phyloP scores from a whole-genome alignment of 768 basidiomycete species.

The Psilocybe subaeruginosa region DNA sequence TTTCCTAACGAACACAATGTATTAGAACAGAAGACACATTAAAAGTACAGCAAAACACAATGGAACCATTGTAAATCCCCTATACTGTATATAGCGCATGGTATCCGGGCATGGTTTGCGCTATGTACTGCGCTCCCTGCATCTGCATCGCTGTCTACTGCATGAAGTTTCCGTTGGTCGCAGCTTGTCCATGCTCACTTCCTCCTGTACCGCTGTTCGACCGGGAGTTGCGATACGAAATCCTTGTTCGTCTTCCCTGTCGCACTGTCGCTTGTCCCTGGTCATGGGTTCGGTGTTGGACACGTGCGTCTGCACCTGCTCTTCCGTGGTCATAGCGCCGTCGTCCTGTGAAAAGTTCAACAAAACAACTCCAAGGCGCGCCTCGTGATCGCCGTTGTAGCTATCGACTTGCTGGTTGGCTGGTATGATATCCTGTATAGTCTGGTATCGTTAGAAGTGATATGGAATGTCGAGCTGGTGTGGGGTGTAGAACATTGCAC shows the following conservation, averaged over 20 bases:
- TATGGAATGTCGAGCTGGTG: conserved; percentile 12
- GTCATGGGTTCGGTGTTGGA: conserved; percentile 58
- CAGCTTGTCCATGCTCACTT: conserved; percentile 14
- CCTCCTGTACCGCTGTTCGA: conserved; percentile 19
- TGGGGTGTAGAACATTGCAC: neutral
- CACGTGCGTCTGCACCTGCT: conserved; percentile 46
- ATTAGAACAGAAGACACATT: conserved; percentile 31
- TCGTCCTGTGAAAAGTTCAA: conserved; percentile 4
- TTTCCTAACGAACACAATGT: conserved; percentile 22
- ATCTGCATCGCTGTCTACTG: conserved; percentile 25
- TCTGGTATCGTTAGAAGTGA: conserved; percentile 10
- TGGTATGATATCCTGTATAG: conserved; percentile 11
- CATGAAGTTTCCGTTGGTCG: conserved; percentile 32
- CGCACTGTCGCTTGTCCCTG: conserved; percentile 76
- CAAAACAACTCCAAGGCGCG: neutral
- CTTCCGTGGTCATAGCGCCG: conserved; percentile 34
- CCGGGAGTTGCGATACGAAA: conserved; percentile 39
- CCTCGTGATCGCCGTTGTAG: conserved; percentile 67
- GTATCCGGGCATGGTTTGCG: conserved; percentile 36
- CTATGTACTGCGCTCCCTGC: conserved; percentile 18
- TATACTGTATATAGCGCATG: conserved; percentile 75
- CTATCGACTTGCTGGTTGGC: conserved; percentile 57
- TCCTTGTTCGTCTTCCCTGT: conserved; percentile 54
- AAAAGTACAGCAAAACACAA: conserved; percentile 40
- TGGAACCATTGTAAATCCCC: conserved; percentile 95